phyloP scores from a whole-genome alignment of 345 rosid genomes.

The Anastatica hierochuntica region DNA sequence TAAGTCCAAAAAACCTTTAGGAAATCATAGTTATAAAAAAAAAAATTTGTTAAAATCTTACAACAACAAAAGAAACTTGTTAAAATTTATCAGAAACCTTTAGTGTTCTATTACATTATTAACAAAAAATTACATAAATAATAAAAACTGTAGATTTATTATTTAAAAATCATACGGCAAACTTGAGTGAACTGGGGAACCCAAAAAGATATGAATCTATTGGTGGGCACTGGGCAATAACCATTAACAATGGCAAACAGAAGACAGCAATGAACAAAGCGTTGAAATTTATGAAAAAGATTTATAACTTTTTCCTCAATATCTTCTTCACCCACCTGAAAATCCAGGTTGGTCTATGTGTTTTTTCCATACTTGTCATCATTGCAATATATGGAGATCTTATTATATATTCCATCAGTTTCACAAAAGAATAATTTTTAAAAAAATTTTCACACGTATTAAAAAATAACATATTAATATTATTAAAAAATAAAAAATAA shows the following conservation, averaged over 20 bases:
- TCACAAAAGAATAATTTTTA: too few species aligned
- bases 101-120: too few species aligned
- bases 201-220: conserved; percentile 17
- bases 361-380: conserved; percentile 15
- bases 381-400: conserved; percentile 16
- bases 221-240: conserved; percentile 27
- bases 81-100: too few species aligned
- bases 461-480: too few species aligned
- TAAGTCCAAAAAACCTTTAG: too few species aligned
- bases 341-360: conserved; percentile 31
- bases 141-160: too few species aligned
- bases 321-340: conserved; percentile 23
- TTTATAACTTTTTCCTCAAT: conserved; percentile 35
- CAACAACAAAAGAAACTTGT: too few species aligned
- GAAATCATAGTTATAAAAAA: too few species aligned
- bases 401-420: conserved; percentile 12
- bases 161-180: not conserved
- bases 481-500: too few species aligned
- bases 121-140: too few species aligned
- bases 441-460: too few species aligned
- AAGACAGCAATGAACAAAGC: conserved; percentile 27
- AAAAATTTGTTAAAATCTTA: too few species aligned
- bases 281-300: conserved; percentile 29
- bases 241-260: conserved; percentile 35
- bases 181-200: not conserved